Evolutionary conservation across 2,329 filamentous ascomycete genomes (phyloP), one percentile per base, ranked within the genome.

Genomic region (Cordyceps militaris): DNA sequence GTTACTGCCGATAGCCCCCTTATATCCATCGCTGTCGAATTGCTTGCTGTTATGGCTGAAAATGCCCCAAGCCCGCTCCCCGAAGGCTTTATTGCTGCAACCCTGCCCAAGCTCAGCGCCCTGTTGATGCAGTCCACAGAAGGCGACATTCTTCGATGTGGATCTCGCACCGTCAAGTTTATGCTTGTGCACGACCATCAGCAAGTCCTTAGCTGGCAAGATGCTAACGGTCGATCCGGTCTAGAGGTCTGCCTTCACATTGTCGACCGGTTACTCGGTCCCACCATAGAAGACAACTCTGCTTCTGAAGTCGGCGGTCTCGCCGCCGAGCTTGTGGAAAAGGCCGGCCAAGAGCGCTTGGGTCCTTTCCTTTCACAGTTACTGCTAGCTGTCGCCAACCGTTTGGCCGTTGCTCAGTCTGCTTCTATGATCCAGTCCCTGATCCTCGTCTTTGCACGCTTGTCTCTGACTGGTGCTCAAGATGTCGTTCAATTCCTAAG

Each of bases 231-330:
- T 42, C 90, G 91, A 65, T 88, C 85, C 38, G 93, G 93, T 16
- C 80, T 97, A 11, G 92, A 97, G 71, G 86, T 96, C 30, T 90
- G 91, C 59, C 81, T 99, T 49, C 84, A 91, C 62, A 94, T 99
- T 64, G 91, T 99, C 61, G 94, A 97, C 70, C 89, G 93, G 49
- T 81, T 99, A 4, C 81, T 99, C 30, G 87, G 89, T 3, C 87
- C 89, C 1, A 74, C 81, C 1, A 87, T 97, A n/a, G 89, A 95
- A 66, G 94, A 99, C 66, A 91, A 93, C 66, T 89, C 91, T 19
- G 94, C 93, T 5, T 90, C 91, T n/a, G 93, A 99, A 74, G 92
- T 99, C 44, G 94, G 94, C 64, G 91, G 91, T 16, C 82, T 99
- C 62, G 94, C 94, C 4, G 93, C 93, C 1, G 92, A 96, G 72